phyloP scores from a whole-genome alignment of 305 asterid genomes.

The Fraxinus latifolia region DNA sequence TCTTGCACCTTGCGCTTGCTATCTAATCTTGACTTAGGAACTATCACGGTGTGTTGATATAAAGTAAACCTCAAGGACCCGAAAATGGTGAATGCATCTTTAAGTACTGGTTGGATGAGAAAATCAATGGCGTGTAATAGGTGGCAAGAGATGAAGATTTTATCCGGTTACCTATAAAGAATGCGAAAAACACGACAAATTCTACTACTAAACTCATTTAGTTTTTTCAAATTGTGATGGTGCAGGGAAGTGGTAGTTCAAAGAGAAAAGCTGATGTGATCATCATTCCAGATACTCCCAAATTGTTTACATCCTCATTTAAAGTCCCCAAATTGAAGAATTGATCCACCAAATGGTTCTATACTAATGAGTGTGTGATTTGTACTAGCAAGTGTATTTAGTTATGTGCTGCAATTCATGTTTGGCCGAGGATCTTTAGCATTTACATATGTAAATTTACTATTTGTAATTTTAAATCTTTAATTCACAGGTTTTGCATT shows the following conservation, averaged over 20 bases:
- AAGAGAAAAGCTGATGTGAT: constrained; percentile 50
- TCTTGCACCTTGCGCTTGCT: not conserved
- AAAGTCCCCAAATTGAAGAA: constrained; percentile 70
- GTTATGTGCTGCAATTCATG: constrained; percentile 10
- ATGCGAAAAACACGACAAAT: not conserved
- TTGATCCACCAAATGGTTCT: constrained; percentile 2
- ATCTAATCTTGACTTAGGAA: not conserved
- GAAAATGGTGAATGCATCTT: not conserved
- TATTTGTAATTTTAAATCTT: not conserved
- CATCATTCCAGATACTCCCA: constrained; percentile 45
- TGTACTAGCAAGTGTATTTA: constrained; percentile 6
- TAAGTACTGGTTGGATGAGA: not conserved
- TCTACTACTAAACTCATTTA: constrained; percentile 8
- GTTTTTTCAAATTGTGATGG: constrained; percentile 6
- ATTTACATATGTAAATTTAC: not conserved
- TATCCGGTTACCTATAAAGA: not conserved
- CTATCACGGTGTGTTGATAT: not conserved
- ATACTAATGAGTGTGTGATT: not conserved
- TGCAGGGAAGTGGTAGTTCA: constrained; percentile 48
- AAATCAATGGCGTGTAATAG: not conserved
- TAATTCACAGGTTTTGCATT: not conserved
- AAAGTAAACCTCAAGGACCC: not conserved
- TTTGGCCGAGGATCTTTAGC: not conserved
- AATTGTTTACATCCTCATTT: constrained; percentile 63
- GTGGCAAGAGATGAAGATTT: not conserved